Evolutionary conservation across 805 yeast genomes (phyloP).

Genomic region (Pachysolen tannophilus): DNA sequence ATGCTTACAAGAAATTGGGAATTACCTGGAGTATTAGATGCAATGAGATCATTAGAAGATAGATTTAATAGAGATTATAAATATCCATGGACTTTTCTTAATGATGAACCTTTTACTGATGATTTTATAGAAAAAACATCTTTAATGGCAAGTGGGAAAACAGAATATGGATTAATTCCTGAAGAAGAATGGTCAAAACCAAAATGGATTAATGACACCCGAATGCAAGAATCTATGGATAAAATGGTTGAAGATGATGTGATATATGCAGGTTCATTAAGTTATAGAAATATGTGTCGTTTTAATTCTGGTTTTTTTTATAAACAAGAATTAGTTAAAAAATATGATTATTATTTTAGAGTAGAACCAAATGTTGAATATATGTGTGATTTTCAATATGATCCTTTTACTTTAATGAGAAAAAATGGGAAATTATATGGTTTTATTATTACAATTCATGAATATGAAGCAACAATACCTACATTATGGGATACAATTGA

Average conservation of each 20-base stretch:
- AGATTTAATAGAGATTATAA: constrained; percentile 58
- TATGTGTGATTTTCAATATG: constrained; percentile 82
- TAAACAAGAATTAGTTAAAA: constrained; percentile 59
- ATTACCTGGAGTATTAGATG: constrained; percentile 57
- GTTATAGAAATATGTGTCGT: constrained; percentile 91
- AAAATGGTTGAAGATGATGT: constrained; percentile 39
- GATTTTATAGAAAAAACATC: constrained; percentile 56
- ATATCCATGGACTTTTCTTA: constrained; percentile 75
- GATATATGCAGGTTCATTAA: constrained; percentile 55
- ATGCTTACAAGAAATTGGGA: constrained; percentile 87
- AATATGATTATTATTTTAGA: constrained; percentile 88
- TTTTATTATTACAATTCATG: constrained; percentile 76
- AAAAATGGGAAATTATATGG: constrained; percentile 76
- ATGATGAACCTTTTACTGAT: constrained; percentile 61
- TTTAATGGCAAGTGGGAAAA: constrained; percentile 56
- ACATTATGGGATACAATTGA: constrained; percentile 76
- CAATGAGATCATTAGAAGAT: constrained; percentile 76
- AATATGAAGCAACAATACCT: constrained; percentile 78
- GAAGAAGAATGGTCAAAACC: constrained; percentile 76
- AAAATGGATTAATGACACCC: constrained; percentile 51
- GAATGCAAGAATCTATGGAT: constrained; percentile 37
- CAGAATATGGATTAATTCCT: constrained; percentile 63
- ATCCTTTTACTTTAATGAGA: constrained; percentile 77
- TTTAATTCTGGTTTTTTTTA: constrained; percentile 89
- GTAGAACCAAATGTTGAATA: constrained; percentile 91